Evolutionary conservation across 352 stramenopile genomes (phyloP).

Genomic region (Blastocystis sp.): DNA sequence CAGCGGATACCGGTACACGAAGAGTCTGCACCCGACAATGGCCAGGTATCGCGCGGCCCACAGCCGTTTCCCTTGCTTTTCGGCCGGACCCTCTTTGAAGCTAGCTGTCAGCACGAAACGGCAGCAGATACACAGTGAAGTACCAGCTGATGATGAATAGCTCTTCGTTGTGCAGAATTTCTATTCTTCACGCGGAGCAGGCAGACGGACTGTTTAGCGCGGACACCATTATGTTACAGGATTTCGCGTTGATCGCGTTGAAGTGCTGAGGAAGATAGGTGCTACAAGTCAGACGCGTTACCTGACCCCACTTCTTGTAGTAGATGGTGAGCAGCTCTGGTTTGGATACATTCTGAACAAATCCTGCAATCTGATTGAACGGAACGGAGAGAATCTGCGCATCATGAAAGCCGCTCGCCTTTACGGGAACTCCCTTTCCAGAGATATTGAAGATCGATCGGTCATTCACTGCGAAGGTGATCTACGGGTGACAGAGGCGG

Average conservation of each 20-base stretch:
- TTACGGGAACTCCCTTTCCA: constrained; percentile 48
- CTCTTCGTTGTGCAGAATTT: constrained; percentile 2
- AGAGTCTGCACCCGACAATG: constrained; percentile 47
- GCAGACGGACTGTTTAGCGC: constrained; percentile 36
- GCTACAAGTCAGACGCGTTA: not conserved
- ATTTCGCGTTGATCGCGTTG: constrained; percentile 8
- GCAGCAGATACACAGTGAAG: constrained; percentile 35
- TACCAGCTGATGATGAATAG: constrained; percentile 64
- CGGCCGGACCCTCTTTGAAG: constrained; percentile 38
- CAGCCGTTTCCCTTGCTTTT: constrained; percentile 52
- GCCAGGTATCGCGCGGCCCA: constrained; percentile 49
- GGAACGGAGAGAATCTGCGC: constrained; percentile 37
- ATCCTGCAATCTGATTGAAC: constrained; percentile 47
- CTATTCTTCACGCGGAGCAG: not conserved
- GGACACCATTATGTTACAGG: constrained; percentile 17
- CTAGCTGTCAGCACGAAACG: not conserved
- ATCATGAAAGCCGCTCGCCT: not conserved
- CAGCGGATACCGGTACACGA: constrained; percentile 58
- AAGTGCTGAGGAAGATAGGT: constrained; percentile 71
- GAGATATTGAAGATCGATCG: constrained; percentile 36
- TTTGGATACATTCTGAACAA: constrained; percentile 68
- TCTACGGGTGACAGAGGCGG: not conserved
- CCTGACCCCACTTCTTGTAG: constrained; percentile 33
- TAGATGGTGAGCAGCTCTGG: constrained; percentile 38
- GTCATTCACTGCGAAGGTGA: constrained; percentile 67